These are phyloP conservation scores for Cercospora brassicicola DNA, from an alignment of 2,329 filamentous ascomycete genomes.

Conservation along the genomic window DNA sequence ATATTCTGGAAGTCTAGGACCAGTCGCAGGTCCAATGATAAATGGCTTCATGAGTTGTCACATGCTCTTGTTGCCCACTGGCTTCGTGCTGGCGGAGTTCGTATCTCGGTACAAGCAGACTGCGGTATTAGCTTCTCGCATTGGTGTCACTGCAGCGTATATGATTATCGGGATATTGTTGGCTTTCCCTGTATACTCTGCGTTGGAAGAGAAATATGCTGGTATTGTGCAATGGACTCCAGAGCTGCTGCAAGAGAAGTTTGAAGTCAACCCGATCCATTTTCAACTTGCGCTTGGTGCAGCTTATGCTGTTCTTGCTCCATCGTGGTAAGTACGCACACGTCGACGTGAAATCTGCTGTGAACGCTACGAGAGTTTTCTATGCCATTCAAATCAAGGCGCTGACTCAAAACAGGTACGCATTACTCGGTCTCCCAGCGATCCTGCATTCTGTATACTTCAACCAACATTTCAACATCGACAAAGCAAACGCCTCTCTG, in stretches of 20 bases:
- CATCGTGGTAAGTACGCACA: neutral
- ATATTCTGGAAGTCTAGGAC: constrained; percentile 65
- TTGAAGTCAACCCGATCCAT: constrained; percentile 55
- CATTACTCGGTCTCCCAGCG: constrained; percentile 69
- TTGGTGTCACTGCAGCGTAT: neutral
- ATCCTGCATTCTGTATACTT: constrained; percentile 68
- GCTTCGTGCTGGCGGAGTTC: constrained; percentile 51
- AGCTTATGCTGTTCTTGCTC: constrained; percentile 49
- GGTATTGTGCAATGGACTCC: constrained; percentile 12
- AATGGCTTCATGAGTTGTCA: constrained; percentile 74
- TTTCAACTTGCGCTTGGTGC: constrained; percentile 68
- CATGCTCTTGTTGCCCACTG: constrained; percentile 46
- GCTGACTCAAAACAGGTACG: neutral
- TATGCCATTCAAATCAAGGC: too few relatives aligned
- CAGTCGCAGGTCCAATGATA: constrained; percentile 69
- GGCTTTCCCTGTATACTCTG: constrained; percentile 12
- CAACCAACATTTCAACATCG: constrained; percentile 67
- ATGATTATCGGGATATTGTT: neutral
- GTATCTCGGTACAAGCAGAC: constrained; percentile 11
- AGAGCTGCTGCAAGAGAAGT: constrained; percentile 9
- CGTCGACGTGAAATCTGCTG: too few relatives aligned
- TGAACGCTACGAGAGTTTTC: too few relatives aligned
- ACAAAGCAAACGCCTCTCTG: constrained; percentile 46
- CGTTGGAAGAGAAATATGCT: constrained; percentile 7
- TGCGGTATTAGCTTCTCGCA: neutral